Percentiles rank a stretch among this genome's conserved stretches.
phyloP scores from a whole-genome alignment of 2,329 filamentous ascomycete genomes.

The Calonectria naviculata region DNA sequence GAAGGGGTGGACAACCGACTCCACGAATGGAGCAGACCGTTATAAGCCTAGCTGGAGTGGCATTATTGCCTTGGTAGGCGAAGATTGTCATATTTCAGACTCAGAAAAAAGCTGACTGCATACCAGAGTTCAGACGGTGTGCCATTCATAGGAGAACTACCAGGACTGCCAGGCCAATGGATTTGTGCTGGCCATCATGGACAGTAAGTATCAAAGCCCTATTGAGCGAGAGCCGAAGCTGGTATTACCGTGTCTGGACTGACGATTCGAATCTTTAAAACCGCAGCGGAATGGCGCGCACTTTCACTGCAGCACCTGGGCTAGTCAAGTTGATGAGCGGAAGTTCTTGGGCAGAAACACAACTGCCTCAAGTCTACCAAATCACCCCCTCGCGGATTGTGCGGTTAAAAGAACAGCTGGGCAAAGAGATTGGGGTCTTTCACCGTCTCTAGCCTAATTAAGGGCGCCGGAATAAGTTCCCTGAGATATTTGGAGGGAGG shows the following conservation, averaged over 20 bases:
- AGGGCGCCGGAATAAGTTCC: no score
- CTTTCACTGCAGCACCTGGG: constrained; percentile 23
- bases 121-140: constrained; percentile 21
- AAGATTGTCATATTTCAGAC: background rate
- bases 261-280: background rate
- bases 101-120: background rate
- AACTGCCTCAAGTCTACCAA: constrained; percentile 19
- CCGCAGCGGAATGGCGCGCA: constrained; percentile 23
- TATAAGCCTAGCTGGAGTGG: constrained; percentile 19
- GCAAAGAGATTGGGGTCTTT: background rate
- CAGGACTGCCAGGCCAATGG: constrained; percentile 22
- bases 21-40: background rate
- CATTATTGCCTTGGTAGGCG: constrained; percentile 17
- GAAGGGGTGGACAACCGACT: constrained; percentile 5
- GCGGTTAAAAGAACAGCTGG: background rate
- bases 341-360: constrained; percentile 17
- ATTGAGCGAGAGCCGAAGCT: no score
- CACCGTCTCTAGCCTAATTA: background rate
- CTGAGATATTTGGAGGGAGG: no score
- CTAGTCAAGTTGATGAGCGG: constrained; percentile 25
- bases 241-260: background rate
- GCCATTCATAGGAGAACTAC: constrained; percentile 22
- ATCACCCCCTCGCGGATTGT: constrained; percentile 10
- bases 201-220: constrained; percentile 15
- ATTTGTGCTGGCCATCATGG: constrained; percentile 26